Conservation (phyloP, 176 grass and related monocot genomes). For the Panicum miliaceum region DNA sequence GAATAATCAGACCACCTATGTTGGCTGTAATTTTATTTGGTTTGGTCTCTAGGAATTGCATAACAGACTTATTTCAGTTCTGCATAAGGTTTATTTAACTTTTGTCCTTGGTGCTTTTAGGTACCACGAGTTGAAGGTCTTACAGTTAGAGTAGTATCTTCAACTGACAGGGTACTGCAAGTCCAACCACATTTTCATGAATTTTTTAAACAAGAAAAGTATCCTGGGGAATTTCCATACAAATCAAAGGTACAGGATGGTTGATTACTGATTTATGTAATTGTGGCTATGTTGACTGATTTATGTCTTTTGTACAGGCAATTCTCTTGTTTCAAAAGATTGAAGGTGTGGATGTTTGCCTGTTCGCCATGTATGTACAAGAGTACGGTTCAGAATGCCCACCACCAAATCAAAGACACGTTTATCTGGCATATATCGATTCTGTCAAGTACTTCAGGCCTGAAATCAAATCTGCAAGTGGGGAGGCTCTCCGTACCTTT, state of each 20-base stretch:
- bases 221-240: slow-evolving; percentile 83
- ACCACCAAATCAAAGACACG: slow-evolving; percentile 77
- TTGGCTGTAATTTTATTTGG: slow-evolving; percentile 20
- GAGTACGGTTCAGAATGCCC: slow-evolving; percentile 84
- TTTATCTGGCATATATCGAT: slow-evolving; percentile 98
- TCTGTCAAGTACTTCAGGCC: slow-evolving; percentile 95
- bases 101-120: slow-evolving; percentile 56
- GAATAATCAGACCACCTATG: slow-evolving; percentile 12
- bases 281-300: background rate
- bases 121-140: slow-evolving; percentile 85
- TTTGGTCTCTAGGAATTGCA: background rate
- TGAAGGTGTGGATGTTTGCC: slow-evolving; percentile 89
- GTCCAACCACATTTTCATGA: slow-evolving; percentile 72
- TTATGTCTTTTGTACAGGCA: slow-evolving; percentile 65
- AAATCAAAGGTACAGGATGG: slow-evolving; percentile 76
- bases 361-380: slow-evolving; percentile 99
- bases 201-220: slow-evolving; percentile 78
- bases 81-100: slow-evolving; percentile 36
- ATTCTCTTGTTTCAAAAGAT: slow-evolving; percentile 95
- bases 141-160: slow-evolving; percentile 88
- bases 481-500: slow-evolving; percentile 87
- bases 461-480: slow-evolving; percentile 82
- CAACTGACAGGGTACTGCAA: slow-evolving; percentile 66
- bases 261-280: slow-evolving; percentile 28
- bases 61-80: slow-evolving; percentile 27